phyloP scores from a whole-genome alignment of 352 stramenopile species.

The Pythium phragmiticola region DNA sequence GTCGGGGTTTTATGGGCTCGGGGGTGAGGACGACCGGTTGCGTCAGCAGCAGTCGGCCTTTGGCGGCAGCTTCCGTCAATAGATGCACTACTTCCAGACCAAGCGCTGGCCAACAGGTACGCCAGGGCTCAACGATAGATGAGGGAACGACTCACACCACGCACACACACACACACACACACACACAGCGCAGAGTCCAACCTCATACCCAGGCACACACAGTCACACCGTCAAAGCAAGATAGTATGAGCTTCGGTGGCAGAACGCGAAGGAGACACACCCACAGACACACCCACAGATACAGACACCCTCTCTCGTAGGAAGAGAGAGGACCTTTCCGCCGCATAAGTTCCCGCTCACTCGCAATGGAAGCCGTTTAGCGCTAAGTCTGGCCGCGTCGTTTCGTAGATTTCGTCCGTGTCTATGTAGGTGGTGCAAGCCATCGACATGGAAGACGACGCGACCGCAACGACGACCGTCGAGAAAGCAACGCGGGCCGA shows the following conservation, averaged over 20 bases:
- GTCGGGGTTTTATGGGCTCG: constrained; percentile 34
- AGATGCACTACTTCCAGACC: constrained; percentile 25
- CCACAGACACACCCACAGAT: neutral
- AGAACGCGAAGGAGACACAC: too few species aligned
- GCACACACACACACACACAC: neutral
- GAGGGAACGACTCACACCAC: constrained; percentile 6
- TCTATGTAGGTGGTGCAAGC: constrained; percentile 3
- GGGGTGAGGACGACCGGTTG: constrained; percentile 28
- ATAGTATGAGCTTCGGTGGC: constrained; percentile 2
- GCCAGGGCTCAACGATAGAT: constrained; percentile 1
- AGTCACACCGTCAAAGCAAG: constrained; percentile 13
- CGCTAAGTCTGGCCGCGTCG: neutral
- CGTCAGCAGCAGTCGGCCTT: constrained; percentile 29
- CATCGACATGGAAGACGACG: neutral
- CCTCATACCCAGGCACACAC: constrained; percentile 17
- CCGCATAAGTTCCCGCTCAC: neutral
- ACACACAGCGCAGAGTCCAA: neutral
- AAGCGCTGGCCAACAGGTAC: constrained; percentile 10
- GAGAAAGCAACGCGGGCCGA: too few species aligned
- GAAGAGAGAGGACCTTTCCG: constrained; percentile 8
- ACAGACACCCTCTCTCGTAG: constrained; percentile 17
- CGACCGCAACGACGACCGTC: too few species aligned
- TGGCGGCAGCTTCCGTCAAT: constrained; percentile 33
- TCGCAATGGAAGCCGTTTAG: constrained; percentile 7
- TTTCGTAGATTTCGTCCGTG: constrained; percentile 2